Evolutionary conservation across 1,284 basidiomycete species (phyloP).

Genomic region (Ganoderma lucidum): DNA sequence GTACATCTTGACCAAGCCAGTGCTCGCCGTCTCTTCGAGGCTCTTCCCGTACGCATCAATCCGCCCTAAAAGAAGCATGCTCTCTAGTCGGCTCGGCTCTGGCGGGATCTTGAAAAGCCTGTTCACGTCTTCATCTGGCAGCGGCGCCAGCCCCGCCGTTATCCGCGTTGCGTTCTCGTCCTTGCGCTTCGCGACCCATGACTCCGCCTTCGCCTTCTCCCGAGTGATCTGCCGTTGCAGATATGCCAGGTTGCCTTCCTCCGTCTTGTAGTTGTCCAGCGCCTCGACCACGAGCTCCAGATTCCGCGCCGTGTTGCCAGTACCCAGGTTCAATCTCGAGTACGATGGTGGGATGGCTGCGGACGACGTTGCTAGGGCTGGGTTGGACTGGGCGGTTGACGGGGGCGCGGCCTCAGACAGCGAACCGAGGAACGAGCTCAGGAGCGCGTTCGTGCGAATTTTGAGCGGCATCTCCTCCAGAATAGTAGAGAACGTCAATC

Average conservation of each 20-base stretch:
- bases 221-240: conserved; percentile 91
- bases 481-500: conserved; percentile 90
- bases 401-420: conserved; percentile 54
- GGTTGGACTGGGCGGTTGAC: conserved; percentile 46
- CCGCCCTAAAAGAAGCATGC: conserved; percentile 87
- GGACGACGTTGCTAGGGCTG: conserved; percentile 48
- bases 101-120: conserved; percentile 88
- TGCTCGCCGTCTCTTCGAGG: conserved; percentile 75
- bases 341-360: conserved; percentile 61
- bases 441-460: conserved; percentile 87
- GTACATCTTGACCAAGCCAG: conserved; percentile 81
- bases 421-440: conserved; percentile 86
- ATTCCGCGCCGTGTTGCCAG: conserved; percentile 66
- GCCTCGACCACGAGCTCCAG: conserved; percentile 87
- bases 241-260: conserved; percentile 95
- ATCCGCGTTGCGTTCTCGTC: conserved; percentile 90
- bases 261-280: conserved; percentile 87
- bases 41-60: conserved; percentile 86
- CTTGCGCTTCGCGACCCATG: conserved; percentile 82
- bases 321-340: conserved; percentile 68
- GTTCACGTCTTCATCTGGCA: conserved; percentile 88
- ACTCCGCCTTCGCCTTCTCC: conserved; percentile 87
- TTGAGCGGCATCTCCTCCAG: conserved; percentile 91
- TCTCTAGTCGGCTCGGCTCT: conserved; percentile 92
- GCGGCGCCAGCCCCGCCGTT: conserved; percentile 85